Base-by-base conservation (phyloP, 768 basidiomycete species). In the Boletellus sp. region DNA sequence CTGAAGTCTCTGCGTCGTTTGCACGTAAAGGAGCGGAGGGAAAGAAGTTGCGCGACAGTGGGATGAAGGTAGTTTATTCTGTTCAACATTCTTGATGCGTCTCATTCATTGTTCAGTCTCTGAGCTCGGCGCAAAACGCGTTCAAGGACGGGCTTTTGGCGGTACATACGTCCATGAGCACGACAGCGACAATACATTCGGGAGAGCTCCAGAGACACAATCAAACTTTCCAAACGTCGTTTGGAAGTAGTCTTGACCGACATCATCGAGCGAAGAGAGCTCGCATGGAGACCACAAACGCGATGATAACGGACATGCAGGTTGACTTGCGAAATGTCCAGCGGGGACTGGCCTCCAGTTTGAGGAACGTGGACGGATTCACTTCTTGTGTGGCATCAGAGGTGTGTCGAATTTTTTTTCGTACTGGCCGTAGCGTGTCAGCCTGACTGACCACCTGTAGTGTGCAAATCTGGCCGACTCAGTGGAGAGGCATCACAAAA, bases 241-340 rank as follows among this genome's bases (percentile, higher is more conserved):
- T 72, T 52, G 67, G 67, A 39, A 65, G 52, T 84, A 87, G 80
- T 28, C 76, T 87, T 53, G 81, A 88, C 52, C 75, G 79, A 52
- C 70, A 85, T 58, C 68, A 70, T 37, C 74, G 78, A 47, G 76
- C 81, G 15, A 92, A 92, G 61, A 78, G 83, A 42, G 82, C 82
- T 34, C 78, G 89, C 37, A 59, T 84, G 3, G 86, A 88, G 45
- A 74, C 77, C 10, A 82, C 79, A 17, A 70, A 73, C 36, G 62
- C 70, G 3, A 68, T 87, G 59, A 69, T 68, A 26, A 65, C 71
- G 5, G 77, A 81, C 28, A 59, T 80, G 31, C 77, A 82, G 53
- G 71, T 75, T 28, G 76, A 81, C 42, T 79, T 79, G 58, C 73
- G 73, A 20, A 67, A 71, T 46, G 58, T 83, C 48, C 79, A 83